Evolutionary conservation across 495 filamentous ascomycete genomes (phyloP), one percentile per base, ranked within the genome.

Genomic region (Podospora pseudopauciseta): DNA sequence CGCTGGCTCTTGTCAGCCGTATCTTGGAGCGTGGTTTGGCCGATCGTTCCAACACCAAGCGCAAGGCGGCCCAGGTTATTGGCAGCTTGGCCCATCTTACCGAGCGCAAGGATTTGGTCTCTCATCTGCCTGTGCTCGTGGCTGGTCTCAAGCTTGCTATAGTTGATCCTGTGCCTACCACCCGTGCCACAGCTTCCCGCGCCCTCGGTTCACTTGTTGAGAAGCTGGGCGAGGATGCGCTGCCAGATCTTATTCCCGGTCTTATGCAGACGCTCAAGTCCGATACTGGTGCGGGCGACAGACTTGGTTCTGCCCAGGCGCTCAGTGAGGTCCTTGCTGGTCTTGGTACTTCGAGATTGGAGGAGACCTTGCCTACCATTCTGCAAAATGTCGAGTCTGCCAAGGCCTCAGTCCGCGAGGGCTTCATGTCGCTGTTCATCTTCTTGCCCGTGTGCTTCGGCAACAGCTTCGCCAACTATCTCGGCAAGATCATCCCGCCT

Each of bases 371-470:
- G 64, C 96, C 95, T 61, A 98, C 95, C 6, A 97, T 99, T 68
- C 80, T 99, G 28, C 95, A 99, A 75, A 99, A 99, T 71, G 94
- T 96, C 63, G 88, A 91, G 70, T 98, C 95, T 74, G 85, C 92
- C 63, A 98, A 97, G 78, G 78, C 95, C 20, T 85, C 92, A 69
- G 92, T 97, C 67, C 89, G 95, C 68, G 95, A 99, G 83, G 95
- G 95, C 49, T 99, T 98, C 84, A 99, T 99, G 95, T 97, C 95
- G 30, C 86, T 99, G 55, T 99, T 99, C 80, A 97, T 99, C 71
- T 99, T 96, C 85, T 87, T 99, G 80, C 95, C 95, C 19, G 96
- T 96, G 66, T 99, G 95, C 80, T 99, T 99, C 76, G 95, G 95
- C 71, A 98, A 98, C 84, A 96, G 93, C 81, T 99, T 99, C 77